Evolutionary conservation across 371 early-diverging fungal genomes (phyloP).

Genomic region (Smittium mucronatum): DNA sequence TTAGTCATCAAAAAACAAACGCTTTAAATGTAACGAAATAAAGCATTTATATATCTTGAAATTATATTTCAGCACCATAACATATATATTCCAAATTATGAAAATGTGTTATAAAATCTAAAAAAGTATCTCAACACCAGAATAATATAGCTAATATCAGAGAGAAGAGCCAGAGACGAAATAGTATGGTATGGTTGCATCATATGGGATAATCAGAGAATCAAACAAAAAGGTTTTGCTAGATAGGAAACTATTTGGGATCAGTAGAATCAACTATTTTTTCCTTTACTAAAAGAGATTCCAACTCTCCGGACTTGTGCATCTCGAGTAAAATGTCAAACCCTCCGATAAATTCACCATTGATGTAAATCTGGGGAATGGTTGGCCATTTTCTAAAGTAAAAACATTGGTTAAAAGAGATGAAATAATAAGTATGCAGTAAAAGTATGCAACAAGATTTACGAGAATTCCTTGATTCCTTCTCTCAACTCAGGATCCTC

Average conservation of each 20-base stretch:
- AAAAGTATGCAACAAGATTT: neutral
- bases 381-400: conserved; percentile 58
- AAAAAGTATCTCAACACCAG: neutral
- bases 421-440: neutral
- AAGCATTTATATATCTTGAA: too few species aligned
- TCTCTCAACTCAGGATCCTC: conserved; percentile 78
- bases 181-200: too few species aligned
- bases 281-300: conserved; percentile 1
- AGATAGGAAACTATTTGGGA: neutral
- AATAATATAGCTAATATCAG: too few species aligned
- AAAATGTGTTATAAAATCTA: too few species aligned
- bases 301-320: conserved; percentile 42
- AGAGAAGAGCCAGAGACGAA: too few species aligned
- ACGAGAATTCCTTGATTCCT: conserved; percentile 75
- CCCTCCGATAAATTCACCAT: conserved; percentile 89
- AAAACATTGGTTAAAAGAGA: too few species aligned
- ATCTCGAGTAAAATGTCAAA: conserved; percentile 85
- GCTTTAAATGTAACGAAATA: too few species aligned
- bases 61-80: too few species aligned
- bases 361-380: conserved; percentile 79
- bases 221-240: too few species aligned
- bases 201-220: too few species aligned
- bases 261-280: neutral
- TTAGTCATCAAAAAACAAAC: too few species aligned
- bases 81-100: too few species aligned